Conservation (phyloP, 2,329 filamentous ascomycete genomes). For the Cryphonectria parasitica region DNA sequence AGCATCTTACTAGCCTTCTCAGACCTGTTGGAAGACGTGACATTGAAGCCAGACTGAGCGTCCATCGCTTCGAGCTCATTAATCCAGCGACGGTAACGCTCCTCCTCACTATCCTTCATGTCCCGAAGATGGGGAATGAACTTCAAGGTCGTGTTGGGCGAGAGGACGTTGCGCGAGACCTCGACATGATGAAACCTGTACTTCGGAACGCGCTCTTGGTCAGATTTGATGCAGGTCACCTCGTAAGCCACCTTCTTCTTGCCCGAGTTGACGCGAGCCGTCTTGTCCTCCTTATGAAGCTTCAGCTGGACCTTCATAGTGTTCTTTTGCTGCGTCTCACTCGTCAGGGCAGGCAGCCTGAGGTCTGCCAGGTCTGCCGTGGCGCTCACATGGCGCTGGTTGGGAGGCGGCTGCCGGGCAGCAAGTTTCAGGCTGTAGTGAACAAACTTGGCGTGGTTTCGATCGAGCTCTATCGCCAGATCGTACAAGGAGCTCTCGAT, state of each 20-base stretch:
- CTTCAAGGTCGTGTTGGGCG: slow-evolving; percentile 62
- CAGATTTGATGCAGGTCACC: slow-evolving; percentile 53
- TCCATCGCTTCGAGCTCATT: slow-evolving; percentile 62
- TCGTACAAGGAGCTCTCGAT: slow-evolving; percentile 46
- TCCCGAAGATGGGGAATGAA: slow-evolving; percentile 64
- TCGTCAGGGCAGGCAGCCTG: slow-evolving; percentile 29
- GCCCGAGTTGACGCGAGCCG: slow-evolving; percentile 48
- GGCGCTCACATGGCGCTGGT: slow-evolving; percentile 46
- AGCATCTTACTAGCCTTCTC: slow-evolving; percentile 55
- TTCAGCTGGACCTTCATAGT: slow-evolving; percentile 57
- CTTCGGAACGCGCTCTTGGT: slow-evolving; percentile 56
- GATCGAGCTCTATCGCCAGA: slow-evolving; percentile 49
- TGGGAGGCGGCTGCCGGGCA: slow-evolving; percentile 40
- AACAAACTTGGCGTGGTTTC: slow-evolving; percentile 50
- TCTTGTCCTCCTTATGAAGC: slow-evolving; percentile 49
- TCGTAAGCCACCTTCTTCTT: slow-evolving; percentile 46
- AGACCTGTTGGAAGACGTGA: slow-evolving; percentile 50
- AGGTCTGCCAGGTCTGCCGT: slow-evolving; percentile 54
- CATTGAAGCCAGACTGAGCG: slow-evolving; percentile 58
- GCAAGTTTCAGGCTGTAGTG: slow-evolving; percentile 51
- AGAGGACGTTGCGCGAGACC: slow-evolving; percentile 62
- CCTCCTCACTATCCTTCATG: slow-evolving; percentile 59
- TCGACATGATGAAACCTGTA: slow-evolving; percentile 65
- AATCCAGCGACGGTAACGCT: slow-evolving; percentile 59
- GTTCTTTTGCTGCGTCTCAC: slow-evolving; percentile 18